Conservation (phyloP, 768 basidiomycete species). For the Artomyces pyxidatus region DNA sequence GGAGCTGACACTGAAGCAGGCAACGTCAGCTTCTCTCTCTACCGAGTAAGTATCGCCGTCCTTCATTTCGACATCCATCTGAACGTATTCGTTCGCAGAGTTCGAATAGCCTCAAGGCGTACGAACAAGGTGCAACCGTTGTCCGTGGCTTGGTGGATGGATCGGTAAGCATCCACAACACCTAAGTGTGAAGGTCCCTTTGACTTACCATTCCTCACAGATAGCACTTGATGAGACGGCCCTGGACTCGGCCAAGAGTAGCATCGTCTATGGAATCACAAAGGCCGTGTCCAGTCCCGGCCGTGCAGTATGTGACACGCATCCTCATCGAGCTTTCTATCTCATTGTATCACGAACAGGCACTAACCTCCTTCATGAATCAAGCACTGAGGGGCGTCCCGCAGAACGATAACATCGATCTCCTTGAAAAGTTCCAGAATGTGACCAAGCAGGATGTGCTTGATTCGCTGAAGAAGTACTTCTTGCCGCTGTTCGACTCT, state of each 20-base stretch:
- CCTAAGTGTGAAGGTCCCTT: not conserved
- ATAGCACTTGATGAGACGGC: conserved; percentile 72
- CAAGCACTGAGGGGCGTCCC: conserved; percentile 84
- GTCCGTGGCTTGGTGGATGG: conserved; percentile 76
- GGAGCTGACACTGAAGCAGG: conserved; percentile 73
- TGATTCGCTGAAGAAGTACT: conserved; percentile 56
- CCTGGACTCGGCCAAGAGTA: conserved; percentile 87
- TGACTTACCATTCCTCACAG: conserved; percentile 32
- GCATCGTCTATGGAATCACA: conserved; percentile 78
- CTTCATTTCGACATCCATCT: not conserved
- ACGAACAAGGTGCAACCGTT: conserved; percentile 70
- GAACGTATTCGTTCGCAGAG: conserved; percentile 38
- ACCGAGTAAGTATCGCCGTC: conserved; percentile 49
- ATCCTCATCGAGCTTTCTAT: not conserved
- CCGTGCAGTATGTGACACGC: conserved; percentile 76
- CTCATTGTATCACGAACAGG: conserved; percentile 35
- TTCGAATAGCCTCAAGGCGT: conserved; percentile 73
- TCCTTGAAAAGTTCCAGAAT: conserved; percentile 73
- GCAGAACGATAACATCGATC: conserved; percentile 62
- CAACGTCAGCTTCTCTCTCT: conserved; percentile 65
- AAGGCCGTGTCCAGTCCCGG: conserved; percentile 76
- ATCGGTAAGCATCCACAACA: conserved; percentile 42
- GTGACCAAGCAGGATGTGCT: conserved; percentile 77
- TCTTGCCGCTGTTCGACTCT: conserved; percentile 80
- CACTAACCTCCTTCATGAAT: conserved; percentile 76